These are phyloP conservation scores for Chaetomium fimeti DNA, from an alignment of 495 filamentous ascomycete genomes.

Conservation along the genomic window DNA sequence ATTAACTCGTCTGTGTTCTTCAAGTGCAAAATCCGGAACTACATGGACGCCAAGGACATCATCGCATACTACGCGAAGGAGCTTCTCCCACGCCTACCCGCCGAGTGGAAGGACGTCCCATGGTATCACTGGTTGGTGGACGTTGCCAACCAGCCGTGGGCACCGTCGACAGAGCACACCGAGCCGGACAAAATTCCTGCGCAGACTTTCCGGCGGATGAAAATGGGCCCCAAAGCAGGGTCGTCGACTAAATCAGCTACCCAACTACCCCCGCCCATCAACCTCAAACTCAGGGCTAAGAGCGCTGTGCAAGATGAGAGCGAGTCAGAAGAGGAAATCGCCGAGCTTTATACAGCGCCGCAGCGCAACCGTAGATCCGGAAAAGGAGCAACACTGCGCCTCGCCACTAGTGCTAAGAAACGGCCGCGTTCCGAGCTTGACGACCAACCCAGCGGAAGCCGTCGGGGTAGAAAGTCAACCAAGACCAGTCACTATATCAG, in stretches of 20 bases:
- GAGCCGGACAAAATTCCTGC: constrained; percentile 30
- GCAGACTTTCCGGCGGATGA: constrained; percentile 35
- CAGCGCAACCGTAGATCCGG: constrained; percentile 34
- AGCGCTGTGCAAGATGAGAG: constrained; percentile 17
- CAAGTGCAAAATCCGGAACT: constrained; percentile 37
- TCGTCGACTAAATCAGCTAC: constrained; percentile 5
- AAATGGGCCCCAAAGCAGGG: neutral
- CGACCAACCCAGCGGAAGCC: constrained; percentile 30
- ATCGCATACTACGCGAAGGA: constrained; percentile 39
- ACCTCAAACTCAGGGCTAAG: constrained; percentile 1
- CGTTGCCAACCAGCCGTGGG: constrained; percentile 24
- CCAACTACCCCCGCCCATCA: constrained; percentile 9
- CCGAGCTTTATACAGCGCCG: constrained; percentile 10
- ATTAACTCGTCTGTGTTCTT: constrained; percentile 31
- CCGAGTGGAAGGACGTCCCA: constrained; percentile 33
- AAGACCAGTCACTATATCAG: constrained; percentile 38
- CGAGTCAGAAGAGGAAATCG: constrained; percentile 19
- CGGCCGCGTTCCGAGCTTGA: constrained; percentile 41
- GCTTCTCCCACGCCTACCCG: constrained; percentile 30
- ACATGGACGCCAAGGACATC: constrained; percentile 28
- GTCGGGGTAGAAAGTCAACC: constrained; percentile 26
- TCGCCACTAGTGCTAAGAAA: constrained; percentile 34
- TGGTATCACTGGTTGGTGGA: constrained; percentile 34
- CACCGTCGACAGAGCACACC: constrained; percentile 24
- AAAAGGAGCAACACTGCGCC: constrained; percentile 39